phyloP scores from a whole-genome alignment of 495 filamentous ascomycete species.

The Aspergillus panamensis region DNA sequence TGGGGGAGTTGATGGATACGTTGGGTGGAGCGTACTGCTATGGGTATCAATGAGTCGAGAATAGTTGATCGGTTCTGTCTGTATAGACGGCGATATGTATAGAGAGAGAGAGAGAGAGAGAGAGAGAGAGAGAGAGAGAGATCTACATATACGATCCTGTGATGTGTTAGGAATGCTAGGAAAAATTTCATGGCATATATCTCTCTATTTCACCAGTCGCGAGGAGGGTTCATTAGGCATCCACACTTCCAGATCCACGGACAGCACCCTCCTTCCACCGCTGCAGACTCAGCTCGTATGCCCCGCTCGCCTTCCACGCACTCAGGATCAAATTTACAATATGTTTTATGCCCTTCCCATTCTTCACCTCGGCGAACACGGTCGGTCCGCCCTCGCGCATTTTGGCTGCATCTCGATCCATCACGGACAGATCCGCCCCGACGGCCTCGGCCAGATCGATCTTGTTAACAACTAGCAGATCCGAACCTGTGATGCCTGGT shows the following conservation, averaged over 20 bases:
- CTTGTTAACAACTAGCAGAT: constrained; percentile 93
- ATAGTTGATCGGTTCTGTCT: too few species aligned
- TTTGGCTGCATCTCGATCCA: constrained; percentile 91
- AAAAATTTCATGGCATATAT: too few species aligned
- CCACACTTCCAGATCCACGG: constrained; percentile 42
- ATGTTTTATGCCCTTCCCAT: constrained; percentile 75
- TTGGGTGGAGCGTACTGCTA: constrained; percentile 23
- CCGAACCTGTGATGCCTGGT: constrained; percentile 92
- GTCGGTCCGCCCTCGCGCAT: constrained; percentile 96
- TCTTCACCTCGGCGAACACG: constrained; percentile 96
- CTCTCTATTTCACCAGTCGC: too few species aligned
- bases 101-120: neutral
- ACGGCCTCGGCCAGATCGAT: constrained; percentile 89
- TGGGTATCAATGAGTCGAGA: constrained; percentile 7
- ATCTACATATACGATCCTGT: too few species aligned
- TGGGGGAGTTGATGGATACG: constrained; percentile 31
- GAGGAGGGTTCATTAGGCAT: constrained; percentile 24
- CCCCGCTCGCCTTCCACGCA: constrained; percentile 87
- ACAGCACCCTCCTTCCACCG: constrained; percentile 51
- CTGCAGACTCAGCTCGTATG: constrained; percentile 54
- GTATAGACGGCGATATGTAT: too few species aligned
- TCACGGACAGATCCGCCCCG: constrained; percentile 85
- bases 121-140: neutral
- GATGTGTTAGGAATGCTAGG: neutral
- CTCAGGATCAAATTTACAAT: constrained; percentile 87